Percentiles rank a stretch among this genome's conserved stretches.
These are phyloP conservation scores for Coemansia sp. DNA, from an alignment of 192 early-diverging fungal species.

Conservation along the genomic window DNA sequence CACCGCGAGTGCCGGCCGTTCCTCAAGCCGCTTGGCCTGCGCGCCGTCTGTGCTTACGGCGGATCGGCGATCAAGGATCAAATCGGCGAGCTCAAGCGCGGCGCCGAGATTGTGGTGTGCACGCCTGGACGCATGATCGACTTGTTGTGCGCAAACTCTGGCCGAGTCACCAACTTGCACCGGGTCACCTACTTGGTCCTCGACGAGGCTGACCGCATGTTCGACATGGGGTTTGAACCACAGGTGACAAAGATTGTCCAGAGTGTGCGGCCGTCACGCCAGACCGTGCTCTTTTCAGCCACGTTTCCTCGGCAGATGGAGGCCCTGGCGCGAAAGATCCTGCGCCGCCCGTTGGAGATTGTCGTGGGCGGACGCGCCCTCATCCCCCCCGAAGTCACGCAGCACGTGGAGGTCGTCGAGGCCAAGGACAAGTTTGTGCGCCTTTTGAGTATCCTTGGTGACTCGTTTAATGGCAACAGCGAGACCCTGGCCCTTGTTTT, in stretches of 20 bases:
- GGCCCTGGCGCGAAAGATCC: conserved; percentile 87
- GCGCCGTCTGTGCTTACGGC: conserved; percentile 87
- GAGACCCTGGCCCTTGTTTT: conserved; percentile 83
- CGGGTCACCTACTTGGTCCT: conserved; percentile 93
- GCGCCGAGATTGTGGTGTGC: conserved; percentile 89
- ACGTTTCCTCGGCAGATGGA: conserved; percentile 97
- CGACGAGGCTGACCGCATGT: conserved; percentile 97
- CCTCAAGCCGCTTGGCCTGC: conserved; percentile 76
- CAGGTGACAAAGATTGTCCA: conserved; percentile 96
- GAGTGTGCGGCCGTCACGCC: conserved; percentile 81
- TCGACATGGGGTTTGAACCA: conserved; percentile 98
- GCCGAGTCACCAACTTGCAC: conserved; percentile 80
- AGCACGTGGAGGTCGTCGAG: conserved; percentile 89
- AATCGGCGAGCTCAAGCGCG: conserved; percentile 84
- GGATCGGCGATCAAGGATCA: conserved; percentile 85
- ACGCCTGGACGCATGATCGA: conserved; percentile 92
- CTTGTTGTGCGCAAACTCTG: conserved; percentile 80
- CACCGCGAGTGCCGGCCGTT: conserved; percentile 92
- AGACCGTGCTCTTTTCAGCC: conserved; percentile 90
- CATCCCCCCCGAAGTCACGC: conserved; percentile 82
- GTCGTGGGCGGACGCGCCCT: conserved; percentile 92
- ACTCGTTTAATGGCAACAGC: conserved; percentile 67
- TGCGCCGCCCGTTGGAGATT: conserved; percentile 88
- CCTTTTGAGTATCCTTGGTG: conserved; percentile 83
- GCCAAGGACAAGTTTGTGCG: conserved; percentile 75